Evolutionary conservation across 768 basidiomycete species (phyloP).

Genomic region (Asterophora parasitica): DNA sequence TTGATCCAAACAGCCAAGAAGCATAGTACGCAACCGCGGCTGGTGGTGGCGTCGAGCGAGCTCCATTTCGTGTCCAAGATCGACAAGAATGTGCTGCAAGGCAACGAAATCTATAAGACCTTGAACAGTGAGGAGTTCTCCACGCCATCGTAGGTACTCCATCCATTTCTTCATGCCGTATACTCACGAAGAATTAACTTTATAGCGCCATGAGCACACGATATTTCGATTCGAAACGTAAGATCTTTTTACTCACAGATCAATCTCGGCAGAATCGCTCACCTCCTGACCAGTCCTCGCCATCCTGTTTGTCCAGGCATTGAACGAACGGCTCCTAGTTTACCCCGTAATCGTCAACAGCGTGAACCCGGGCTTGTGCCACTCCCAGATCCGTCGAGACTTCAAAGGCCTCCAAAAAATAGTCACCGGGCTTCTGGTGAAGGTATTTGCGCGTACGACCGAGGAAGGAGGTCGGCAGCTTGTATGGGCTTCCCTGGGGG

Average conservation of each 20-base stretch:
- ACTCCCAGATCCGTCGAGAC: slow-evolving; percentile 29
- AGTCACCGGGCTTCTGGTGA: too few relatives aligned
- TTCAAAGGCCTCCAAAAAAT: slow-evolving; percentile 15
- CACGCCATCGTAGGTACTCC: not conserved
- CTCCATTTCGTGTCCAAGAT: slow-evolving; percentile 30
- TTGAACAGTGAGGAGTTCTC: slow-evolving; percentile 29
- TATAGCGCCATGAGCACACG: slow-evolving; percentile 7
- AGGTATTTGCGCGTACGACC: slow-evolving; percentile 17
- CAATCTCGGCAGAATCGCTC: not conserved
- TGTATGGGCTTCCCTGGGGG: slow-evolving; percentile 14
- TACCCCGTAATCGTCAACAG: slow-evolving; percentile 28
- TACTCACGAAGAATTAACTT: not conserved
- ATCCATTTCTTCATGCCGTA: not conserved
- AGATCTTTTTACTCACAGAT: not conserved
- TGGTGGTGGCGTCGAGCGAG: slow-evolving; percentile 42
- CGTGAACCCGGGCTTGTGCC: slow-evolving; percentile 39
- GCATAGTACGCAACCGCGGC: slow-evolving; percentile 25
- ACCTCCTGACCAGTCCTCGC: slow-evolving; percentile 29
- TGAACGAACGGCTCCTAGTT: slow-evolving; percentile 26
- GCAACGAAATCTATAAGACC: slow-evolving; percentile 9
- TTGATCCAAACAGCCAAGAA: slow-evolving; percentile 33
- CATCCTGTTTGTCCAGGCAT: slow-evolving; percentile 33
- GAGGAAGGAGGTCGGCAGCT: slow-evolving; percentile 16
- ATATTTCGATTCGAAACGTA: slow-evolving; percentile 35
- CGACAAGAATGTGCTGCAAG: slow-evolving; percentile 23